These are phyloP conservation scores for Apium graveolens DNA, from an alignment of 129 eudicot species.

Conservation along the genomic window DNA sequence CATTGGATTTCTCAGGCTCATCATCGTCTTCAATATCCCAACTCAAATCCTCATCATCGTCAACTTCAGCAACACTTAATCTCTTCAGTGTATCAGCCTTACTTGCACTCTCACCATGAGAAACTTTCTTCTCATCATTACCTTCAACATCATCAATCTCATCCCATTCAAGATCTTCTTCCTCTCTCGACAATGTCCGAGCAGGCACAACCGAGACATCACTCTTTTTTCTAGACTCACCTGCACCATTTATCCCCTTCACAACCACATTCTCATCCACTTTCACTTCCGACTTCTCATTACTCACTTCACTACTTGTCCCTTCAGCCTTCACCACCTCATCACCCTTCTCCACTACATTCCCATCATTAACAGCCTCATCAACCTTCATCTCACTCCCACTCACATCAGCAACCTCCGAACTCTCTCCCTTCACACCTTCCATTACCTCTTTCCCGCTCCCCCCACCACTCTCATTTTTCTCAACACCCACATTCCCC, in stretches of 20 bases:
- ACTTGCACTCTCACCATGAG: slow-evolving; percentile 31
- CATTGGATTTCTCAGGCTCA: slow-evolving; percentile 34
- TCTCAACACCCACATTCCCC: not conserved
- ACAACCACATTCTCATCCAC: slow-evolving; percentile 24
- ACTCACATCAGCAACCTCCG: not conserved
- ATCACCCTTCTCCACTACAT: slow-evolving; percentile 12
- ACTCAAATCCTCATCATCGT: slow-evolving; percentile 78
- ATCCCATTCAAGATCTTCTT: slow-evolving; percentile 90
- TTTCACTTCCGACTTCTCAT: slow-evolving; percentile 20
- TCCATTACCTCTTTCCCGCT: slow-evolving; percentile 5
- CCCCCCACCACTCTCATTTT: not conserved
- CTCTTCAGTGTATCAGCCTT: slow-evolving; percentile 55
- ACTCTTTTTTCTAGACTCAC: slow-evolving; percentile 43
- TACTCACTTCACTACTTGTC: slow-evolving; percentile 7
- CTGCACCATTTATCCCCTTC: slow-evolving; percentile 18
- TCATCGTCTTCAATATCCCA: slow-evolving; percentile 95
- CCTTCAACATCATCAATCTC: slow-evolving; percentile 85
- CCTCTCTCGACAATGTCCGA: slow-evolving; percentile 36
- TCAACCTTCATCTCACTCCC: slow-evolving; percentile 12
- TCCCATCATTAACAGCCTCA: slow-evolving; percentile 17
- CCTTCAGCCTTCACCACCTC: slow-evolving; percentile 9
- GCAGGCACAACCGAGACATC: slow-evolving; percentile 26
- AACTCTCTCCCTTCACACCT: slow-evolving; percentile 18
- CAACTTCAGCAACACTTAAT: slow-evolving; percentile 53
- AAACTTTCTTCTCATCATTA: slow-evolving; percentile 40